Base-by-base conservation (phyloP, 352 stramenopile species). In the Globisporangium camurandrum region DNA sequence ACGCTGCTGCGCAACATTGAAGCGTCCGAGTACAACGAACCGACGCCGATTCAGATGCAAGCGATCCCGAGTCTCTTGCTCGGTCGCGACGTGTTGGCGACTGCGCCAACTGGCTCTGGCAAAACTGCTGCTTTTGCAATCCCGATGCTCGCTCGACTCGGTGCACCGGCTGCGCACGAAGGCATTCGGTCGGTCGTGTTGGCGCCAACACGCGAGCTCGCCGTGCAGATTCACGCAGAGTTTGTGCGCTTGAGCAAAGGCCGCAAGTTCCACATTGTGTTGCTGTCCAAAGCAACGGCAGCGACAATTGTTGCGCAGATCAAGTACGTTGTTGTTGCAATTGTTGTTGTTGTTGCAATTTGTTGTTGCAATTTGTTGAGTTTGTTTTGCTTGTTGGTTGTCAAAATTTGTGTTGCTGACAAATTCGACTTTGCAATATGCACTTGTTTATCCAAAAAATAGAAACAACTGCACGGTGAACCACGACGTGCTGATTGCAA, bases 21-120 rank as follows among this genome's bases (percentile, higher is more conserved):
- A 46, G 67, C 62, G 8, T 95, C 84, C 23, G 78, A 91, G 57
- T 99, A 98, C 88, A 98, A 97, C 61, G 96, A 99, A 61, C 97
- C 97, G 3, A 99, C 96, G 39, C 77, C 97, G 3, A 97, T 99
- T 59, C 97, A 99, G 69, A 99, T 99, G 97, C 91, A 98, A 65
- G 78, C 89, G 19, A 95, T 98, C 45, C 93, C 95, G 30, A 82
- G 80, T 36, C 57, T 98, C 49, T 55, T 97, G 9, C 67, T 78
- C 14, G 71, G 78, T 37, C 82, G 89, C 45, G 97, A 99, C 68
- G 71, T 99, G 39, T 78, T 99, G 24, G 96, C 85, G 7, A 95
- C 88, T 23, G 96, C 97, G 10, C 96, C 97, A 8, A 99, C 97
- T 23, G 96, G 96, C 31, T 98, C 85, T 1, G 96, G 97, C 59